Evolutionary conservation across 257 asterid genomes (phyloP).

Genomic region (Perilla frutescens): DNA sequence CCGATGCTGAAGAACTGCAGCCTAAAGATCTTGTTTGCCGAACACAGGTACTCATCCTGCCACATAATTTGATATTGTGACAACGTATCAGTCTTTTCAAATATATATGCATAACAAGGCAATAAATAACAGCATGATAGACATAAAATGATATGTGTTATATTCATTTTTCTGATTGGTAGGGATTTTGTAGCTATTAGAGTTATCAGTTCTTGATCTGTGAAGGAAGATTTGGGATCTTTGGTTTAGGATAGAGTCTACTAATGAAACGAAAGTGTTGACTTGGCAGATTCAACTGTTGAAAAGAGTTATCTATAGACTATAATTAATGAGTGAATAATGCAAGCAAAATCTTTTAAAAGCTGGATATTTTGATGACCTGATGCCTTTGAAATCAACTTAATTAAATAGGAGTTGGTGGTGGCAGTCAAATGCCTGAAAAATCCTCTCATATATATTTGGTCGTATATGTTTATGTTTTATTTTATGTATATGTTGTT

Average conservation of each 20-base stretch:
- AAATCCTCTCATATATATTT: no score
- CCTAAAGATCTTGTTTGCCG: conserved; percentile 33
- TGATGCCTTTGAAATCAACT: not conserved
- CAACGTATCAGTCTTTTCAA: conserved; percentile 5
- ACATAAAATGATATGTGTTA: not conserved
- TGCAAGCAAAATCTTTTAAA: not conserved
- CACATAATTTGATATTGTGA: conserved; percentile 10
- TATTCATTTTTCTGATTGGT: not conserved
- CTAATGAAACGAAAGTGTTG: conserved; percentile 12
- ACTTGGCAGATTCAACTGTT: conserved; percentile 4
- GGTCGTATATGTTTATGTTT: no score
- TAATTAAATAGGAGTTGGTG: no score
- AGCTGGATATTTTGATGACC: not conserved
- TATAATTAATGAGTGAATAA: not conserved
- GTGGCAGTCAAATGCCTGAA: no score
- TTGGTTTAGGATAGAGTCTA: not conserved
- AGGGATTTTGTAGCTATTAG: not conserved
- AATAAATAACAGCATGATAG: not conserved
- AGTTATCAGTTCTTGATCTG: not conserved
- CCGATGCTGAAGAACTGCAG: conserved; percentile 38
- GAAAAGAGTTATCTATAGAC: not conserved
- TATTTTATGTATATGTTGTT: no score
- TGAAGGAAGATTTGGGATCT: not conserved
- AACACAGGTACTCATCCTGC: conserved; percentile 27
- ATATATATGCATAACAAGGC: not conserved